Base-by-base conservation (phyloP, 2,329 filamentous ascomycete species). In the Drechslerella coelobrocha region DNA sequence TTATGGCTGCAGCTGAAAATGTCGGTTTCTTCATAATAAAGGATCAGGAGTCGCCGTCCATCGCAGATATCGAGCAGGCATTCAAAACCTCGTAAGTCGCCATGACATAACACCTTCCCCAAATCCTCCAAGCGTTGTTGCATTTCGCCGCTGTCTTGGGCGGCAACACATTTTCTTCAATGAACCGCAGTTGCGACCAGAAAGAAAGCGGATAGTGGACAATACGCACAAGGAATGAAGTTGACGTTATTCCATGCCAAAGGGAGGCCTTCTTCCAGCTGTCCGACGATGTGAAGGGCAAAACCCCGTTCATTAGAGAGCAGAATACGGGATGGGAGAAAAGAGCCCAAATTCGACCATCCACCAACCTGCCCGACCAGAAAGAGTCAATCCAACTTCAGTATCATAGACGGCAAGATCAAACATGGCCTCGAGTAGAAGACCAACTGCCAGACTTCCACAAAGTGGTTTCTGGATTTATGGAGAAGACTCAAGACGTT, bases 331-430 rank as follows among this genome's bases (percentile, higher is more conserved):
- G 85, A 6, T 87, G 85, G 84, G 85, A 87, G 78, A 84, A 84
- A 76, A 82, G 81, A 71, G 79, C 82, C 6, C 85, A 87, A 74
- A 78, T 87, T 45, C 81, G 85, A 10, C 85, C 85, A 0, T 86
- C 83, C 2, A 88, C 85, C 0, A 85, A 85, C 9, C 79, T 80
- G 1, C 80, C 83, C 0, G 85, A 88, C 76, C 81, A 80, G 53
- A 88, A 87, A 74, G 85, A 88, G 76, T 85, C 82, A 9, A 86
- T 87, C 75, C 85, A 87, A 76, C 79, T 88, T 77, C 85, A 88
- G 75, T 86, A 85, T 72, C 84, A 85, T n/a, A 78, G 79, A 53
- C 81, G 81, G 62, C 83, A 85, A 81, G 76, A 81, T 10, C 81
- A 79, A 47, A 78, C 79, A 66, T 88, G 85, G 85, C 78, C 86